These are phyloP conservation scores for Cryptococcus hybrid DNA, from an alignment of 1,284 basidiomycete genomes.

Conservation along the genomic window DNA sequence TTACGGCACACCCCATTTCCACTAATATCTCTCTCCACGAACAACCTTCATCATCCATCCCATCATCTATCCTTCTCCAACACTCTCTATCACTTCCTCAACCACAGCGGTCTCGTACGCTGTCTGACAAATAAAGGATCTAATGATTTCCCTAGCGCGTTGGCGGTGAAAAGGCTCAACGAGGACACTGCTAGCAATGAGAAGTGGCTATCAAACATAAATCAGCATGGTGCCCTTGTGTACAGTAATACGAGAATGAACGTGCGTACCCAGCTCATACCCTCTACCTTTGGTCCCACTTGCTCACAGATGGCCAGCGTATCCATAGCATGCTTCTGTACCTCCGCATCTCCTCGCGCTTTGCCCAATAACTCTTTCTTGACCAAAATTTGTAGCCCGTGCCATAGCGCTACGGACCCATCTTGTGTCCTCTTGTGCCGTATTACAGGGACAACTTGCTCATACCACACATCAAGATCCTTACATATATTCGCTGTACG, in stretches of 20 bases:
- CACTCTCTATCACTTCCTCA: slow-evolving; percentile 35
- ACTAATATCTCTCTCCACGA: slow-evolving; percentile 37
- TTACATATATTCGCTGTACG: slow-evolving; percentile 7
- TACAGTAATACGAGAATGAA: neutral
- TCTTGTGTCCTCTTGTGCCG: slow-evolving; percentile 25
- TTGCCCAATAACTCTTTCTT: slow-evolving; percentile 28
- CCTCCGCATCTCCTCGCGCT: slow-evolving; percentile 18
- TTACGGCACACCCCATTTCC: slow-evolving; percentile 35
- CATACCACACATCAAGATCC: slow-evolving; percentile 9
- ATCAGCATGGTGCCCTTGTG: neutral
- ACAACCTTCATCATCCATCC: slow-evolving; percentile 36
- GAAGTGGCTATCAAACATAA: slow-evolving; percentile 15
- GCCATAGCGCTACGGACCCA: slow-evolving; percentile 37
- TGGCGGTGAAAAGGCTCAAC: slow-evolving; percentile 21
- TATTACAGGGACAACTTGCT: slow-evolving; percentile 1
- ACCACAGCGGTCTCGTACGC: slow-evolving; percentile 36
- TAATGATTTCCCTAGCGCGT: slow-evolving; percentile 25
- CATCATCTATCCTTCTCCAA: slow-evolving; percentile 40
- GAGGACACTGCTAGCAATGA: slow-evolving; percentile 33
- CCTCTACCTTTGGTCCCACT: slow-evolving; percentile 44
- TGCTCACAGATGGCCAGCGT: slow-evolving; percentile 33
- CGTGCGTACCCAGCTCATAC: slow-evolving; percentile 41
- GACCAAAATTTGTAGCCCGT: slow-evolving; percentile 33
- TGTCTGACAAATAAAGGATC: slow-evolving; percentile 40
- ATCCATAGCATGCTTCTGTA: slow-evolving; percentile 29